Conservation (phyloP, 2,329 filamentous ascomycete genomes). For the Aspergillus sp. region DNA sequence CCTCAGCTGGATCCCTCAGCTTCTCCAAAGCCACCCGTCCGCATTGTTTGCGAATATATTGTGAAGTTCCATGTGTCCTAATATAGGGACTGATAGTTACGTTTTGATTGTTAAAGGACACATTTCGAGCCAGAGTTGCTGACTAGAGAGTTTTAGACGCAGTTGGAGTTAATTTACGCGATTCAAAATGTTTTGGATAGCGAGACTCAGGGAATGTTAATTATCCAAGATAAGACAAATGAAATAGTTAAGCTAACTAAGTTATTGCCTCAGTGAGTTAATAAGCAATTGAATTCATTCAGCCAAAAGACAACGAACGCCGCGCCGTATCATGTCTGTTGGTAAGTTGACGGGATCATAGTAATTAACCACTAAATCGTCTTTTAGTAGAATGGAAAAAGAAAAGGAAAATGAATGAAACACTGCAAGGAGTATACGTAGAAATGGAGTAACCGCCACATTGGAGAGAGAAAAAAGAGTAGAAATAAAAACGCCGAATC, state of each 20-base stretch:
- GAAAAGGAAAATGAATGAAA: not conserved
- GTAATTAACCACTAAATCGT: constrained; percentile 3
- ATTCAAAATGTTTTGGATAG: too few relatives aligned
- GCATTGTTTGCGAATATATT: too few relatives aligned
- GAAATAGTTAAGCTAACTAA: not conserved
- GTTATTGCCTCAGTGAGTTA: not conserved
- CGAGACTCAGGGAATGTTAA: not conserved
- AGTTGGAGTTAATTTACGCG: too few relatives aligned
- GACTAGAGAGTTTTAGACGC: too few relatives aligned
- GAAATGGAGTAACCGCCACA: not conserved
- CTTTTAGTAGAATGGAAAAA: not conserved
- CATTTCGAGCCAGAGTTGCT: too few relatives aligned
- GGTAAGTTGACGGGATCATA: not conserved
- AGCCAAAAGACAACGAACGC: constrained; percentile 8
- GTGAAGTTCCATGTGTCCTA: too few relatives aligned
- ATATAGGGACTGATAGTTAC: too few relatives aligned
- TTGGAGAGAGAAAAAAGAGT: not conserved
- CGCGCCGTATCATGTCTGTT: constrained; percentile 2
- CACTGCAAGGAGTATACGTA: not conserved
- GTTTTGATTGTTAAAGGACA: too few relatives aligned
- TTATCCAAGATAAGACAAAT: constrained; percentile 4
- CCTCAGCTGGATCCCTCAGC: too few relatives aligned
- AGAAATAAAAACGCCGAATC: constrained; percentile 23
- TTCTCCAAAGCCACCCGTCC: too few relatives aligned
- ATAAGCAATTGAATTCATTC: not conserved